Base-by-base conservation (phyloP, 768 basidiomycete species). In the Trametes villosa region DNA sequence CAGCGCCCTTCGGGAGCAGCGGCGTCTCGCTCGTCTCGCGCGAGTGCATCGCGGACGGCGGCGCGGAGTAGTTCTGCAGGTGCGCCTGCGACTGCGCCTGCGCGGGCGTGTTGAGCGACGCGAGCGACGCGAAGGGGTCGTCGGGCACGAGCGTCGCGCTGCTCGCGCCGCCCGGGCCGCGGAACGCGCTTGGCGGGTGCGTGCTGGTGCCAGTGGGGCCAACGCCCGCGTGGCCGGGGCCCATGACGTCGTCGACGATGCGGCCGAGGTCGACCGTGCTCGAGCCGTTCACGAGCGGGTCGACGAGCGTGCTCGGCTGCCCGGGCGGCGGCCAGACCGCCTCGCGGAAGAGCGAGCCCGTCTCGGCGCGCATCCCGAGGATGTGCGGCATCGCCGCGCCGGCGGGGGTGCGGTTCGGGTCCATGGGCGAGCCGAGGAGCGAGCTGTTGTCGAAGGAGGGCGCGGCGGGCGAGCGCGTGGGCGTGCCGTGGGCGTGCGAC, bases 201-300 rank as follows among this genome's bases (percentile, higher is more conserved):
- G 33, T 20, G 13, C 46, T 30, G 44, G 18, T 5, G 51, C 44
- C 47, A 13, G 29, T 47, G 34, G 46, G 3, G 2, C 15, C 9
- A 4, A 6, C n/a, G 20, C 13, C 30, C 29, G 45, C 33, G 33
- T 15, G 12, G 57, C 40, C 31, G 18, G 64, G 64, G 15, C 70
- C 70, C 72, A 73, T 73, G 48, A 73, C 69, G 52, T 71, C 67
- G 41, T 69, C 68, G 13, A 71, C 67, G 49, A 71, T 70, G n/a
- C 55, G 57, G 5, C 53, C 41, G 26, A 71, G 72, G 58, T 71
- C 68, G 33, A 70, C 70, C 34, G 63, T 54, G 38, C 61, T 65
- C 29, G 67, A 58, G 17, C 55, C 62, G 22, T 51, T 60, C 41
- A 68, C 52, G 57, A 71, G 57, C 17, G 70, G 72, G 61, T 73